Evolutionary conservation across 2,329 filamentous ascomycete species (phyloP), one percentile per base, ranked within the genome.

Genomic region (Talaromyces rugulosus): DNA sequence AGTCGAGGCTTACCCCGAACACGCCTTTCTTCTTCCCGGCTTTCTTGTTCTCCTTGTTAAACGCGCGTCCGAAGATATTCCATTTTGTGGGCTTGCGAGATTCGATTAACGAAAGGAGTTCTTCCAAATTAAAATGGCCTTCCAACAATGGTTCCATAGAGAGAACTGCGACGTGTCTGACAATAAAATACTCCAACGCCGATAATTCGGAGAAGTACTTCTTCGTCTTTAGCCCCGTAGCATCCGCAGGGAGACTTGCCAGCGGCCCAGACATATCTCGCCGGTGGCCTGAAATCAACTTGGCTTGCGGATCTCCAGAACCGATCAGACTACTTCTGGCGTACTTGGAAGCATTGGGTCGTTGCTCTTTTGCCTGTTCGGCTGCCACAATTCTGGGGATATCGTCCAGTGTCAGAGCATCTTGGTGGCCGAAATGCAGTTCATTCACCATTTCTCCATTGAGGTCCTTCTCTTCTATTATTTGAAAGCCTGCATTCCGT

Each of bases 61-160:
- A 96, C 1, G 93, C 94, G 73, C 97, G 96, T 65, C 93, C 94
- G 66, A 99, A 93, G 70, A 97, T 97, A 75, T 94, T 95, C 95
- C 95, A 99, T 77, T 99, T 96, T 0, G 91, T 98, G 28, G 91
- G 87, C 65, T 96, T 96, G 71, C 91, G 89, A 2, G 91, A 92
- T 76, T 99, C 95, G 65, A 99, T 98, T 56, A 99, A 86, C 64
- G 91, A 87, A 14, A 98, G 84, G 1, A 99, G 82, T 72, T 99
- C 95, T 67, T 98, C 95, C 62, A 98, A 84, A n/a, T 89, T 90
- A 76, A 98, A 98, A 68, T 96, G 88, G 3, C 88, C 87, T 69
- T 96, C 92, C 5, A 99, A 83, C 75, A 98, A 83, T 6, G 95
- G 92, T 67, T 96, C 92, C 88, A 99, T 96, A 0, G 91, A 94